Base-by-base conservation (phyloP, 805 yeast species). In the Naumovozyma baii region DNA sequence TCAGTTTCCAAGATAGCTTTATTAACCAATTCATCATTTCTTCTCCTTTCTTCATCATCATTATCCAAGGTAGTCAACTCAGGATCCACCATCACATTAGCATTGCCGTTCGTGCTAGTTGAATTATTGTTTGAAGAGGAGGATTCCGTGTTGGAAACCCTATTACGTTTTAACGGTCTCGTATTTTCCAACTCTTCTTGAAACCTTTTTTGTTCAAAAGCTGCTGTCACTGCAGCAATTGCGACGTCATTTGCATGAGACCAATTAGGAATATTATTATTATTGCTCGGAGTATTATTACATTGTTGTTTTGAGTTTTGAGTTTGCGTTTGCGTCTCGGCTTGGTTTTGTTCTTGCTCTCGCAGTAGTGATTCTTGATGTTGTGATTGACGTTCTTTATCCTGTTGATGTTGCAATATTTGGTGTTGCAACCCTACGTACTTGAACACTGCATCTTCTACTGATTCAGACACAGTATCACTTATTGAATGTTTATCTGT, bases 361-460 rank as follows among this genome's bases (percentile, higher is more conserved):
- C 20, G 59, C 35, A 41, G 73, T 31, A 8, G 10, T 12, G 28
- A 12, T 22, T 22, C 28, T 29, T n/a, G 31, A 7, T 31, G 34
- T 14, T 31, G 34, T 31, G 5, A 9, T 29, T n/a, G 31, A 8
- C 15, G 34, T 14, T 31, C 16, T 16, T 28, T 18, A 28, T 15
- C 37, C 15, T 35, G 31, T n/a, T 29, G 15, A n/a, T 29, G 15
- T 29, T 29, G 31, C 5, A 78, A 13, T 14, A 29, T 8, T 29
- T 29, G 31, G 14, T 29, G 57, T 0, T 76, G 68, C 3, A 79
- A 78, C n/a, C 80, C 83, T 13, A 79, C 87, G 45, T 72, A 72
- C 39, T 73, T 68, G 75, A 80, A 67, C 17, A 80, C 85, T 0
- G 84, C 88, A 12, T 80, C 87, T 49, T 79, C 87, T 3, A 79